Base-by-base conservation (phyloP, 2,329 filamentous ascomycete genomes). In the Aspergillus candidus region DNA sequence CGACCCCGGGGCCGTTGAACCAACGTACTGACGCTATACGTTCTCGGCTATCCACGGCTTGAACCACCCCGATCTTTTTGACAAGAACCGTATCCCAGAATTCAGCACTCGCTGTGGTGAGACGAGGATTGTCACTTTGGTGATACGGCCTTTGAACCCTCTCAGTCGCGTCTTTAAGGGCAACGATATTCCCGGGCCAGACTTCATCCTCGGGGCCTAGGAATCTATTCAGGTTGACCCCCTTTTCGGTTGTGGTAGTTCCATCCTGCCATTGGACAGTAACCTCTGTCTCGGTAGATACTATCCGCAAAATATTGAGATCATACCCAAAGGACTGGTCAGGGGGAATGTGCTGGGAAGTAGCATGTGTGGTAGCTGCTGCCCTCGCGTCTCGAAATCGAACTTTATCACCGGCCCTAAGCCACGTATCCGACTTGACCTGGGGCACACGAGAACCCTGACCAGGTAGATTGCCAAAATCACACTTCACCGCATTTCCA, bases 191-290 rank as follows among this genome's bases (percentile, higher is more conserved):
- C 7, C 77, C 77, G 4, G 78, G 77, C 70, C 75, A 79, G 1
- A 78, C 70, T 44, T 80, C 76, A 42, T 78, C 71, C 37, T 80
- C 75, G 33, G 56, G 48, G 4, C 50, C 43, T 13, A 39, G 36
- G 47, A 54, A 54, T 18, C 29, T 49, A 35, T 50, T 61, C 4
- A 82, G 53, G 6, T 66, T 57, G 7, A 66, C 69, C 34, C 72
- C 71, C 11, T 58, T 41, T 33, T 78, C 69, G 22, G 67, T 65
- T 1, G 75, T 76, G 27, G 74, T 63, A 7, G 69, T 70, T 12
- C 75, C 66, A 54, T 82, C 76, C 53, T 82, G 78, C 79, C 79
- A 83, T 48, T 74, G 72, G 4, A 82, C 73, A 1, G 65, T 72
- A 11, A 74, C 72, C n/a, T 65, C 61, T 2, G 76, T 76, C 14